Evolutionary conservation across 164 flowering plant genomes (phyloP), one percentile per base, ranked within the genome.

Genomic region (Aristolochia contorta): DNA sequence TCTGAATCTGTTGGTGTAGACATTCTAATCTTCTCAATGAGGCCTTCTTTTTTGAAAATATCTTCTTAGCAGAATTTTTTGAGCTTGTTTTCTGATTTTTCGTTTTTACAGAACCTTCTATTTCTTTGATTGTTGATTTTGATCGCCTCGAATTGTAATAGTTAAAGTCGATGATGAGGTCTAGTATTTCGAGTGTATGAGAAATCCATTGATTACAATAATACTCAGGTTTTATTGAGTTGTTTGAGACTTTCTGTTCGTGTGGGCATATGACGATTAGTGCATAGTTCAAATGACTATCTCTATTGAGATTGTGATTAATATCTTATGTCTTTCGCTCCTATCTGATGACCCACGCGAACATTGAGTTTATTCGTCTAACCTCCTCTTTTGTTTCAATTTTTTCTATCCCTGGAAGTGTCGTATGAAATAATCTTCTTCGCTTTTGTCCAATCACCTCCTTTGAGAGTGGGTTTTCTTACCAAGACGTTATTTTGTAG

Each of bases 271-370:
- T 60, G 69, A 60, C 55, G 69, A 66, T 53, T 6, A 53, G 15
- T 66, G 69, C 69, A 54, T 66, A 60, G 69, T 66, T 60, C 65
- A 66, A 32, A 60, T 66, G 69, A 66, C 46, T 33, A 53, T 41
- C 64, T 60, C 51, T 46, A 12, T 54, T 20, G 56, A 23, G 45
- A 48, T 54, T 54, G 19, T 60, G 69, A 66, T 66, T 66, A 66
- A 47, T 25, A 23, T 27, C 20, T 14, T 24, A 37, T 41, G 54
- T 59, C 69, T 60, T 66, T 66, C 69, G 65, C 69, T 60, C 69
- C 69, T 66, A 60, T 66, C 69, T 66, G 69, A 66, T 66, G 65
- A 33, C 55, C 58, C 12, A 51, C 12, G 1, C 12, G 6, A 48
- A 9, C 33, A 1, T 2, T 46, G 16, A 20, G 12, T 41, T 52